phyloP scores from a whole-genome alignment of 495 filamentous ascomycete species.

The Parathielavia hyrcaniae region DNA sequence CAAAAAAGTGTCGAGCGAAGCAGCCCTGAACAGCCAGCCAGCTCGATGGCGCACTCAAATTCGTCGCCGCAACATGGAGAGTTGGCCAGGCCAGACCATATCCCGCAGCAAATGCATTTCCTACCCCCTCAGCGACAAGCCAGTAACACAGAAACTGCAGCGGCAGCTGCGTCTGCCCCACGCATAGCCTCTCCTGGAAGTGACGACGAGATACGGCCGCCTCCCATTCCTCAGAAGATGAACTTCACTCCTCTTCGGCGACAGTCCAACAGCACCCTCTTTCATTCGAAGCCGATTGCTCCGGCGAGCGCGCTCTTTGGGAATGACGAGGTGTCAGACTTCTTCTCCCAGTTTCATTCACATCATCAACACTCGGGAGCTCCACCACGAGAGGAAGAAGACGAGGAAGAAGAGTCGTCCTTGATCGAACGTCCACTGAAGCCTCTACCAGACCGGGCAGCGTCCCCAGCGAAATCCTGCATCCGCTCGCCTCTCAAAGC shows the following conservation, averaged over 20 bases:
- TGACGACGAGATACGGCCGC: neutral
- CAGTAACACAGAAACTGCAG: constrained; percentile 6
- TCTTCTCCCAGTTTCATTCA: constrained; percentile 13
- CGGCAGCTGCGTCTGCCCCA: neutral
- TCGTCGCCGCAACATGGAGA: neutral
- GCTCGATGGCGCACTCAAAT: neutral
- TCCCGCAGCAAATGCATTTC: constrained; percentile 44
- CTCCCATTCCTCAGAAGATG: constrained; percentile 38
- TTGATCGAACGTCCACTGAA: constrained; percentile 15
- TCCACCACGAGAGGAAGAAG: neutral
- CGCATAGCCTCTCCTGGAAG: neutral
- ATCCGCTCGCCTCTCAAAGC: constrained; percentile 48
- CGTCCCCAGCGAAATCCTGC: constrained; percentile 47
- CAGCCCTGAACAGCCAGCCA: constrained; percentile 1
- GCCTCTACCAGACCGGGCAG: constrained; percentile 30
- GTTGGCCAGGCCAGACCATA: neutral
- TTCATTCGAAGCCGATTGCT: constrained; percentile 21
- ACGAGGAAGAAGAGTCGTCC: constrained; percentile 16
- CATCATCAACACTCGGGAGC: neutral
- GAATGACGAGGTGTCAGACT: constrained; percentile 17
- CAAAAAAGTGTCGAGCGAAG: constrained; percentile 9
- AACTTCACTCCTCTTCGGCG: constrained; percentile 47
- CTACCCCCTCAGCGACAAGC: constrained; percentile 38
- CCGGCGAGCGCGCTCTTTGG: constrained; percentile 15
- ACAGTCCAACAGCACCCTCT: constrained; percentile 31